Base-by-base conservation (phyloP, 345 rosid species). In the Eucalyptus polybractea region DNA sequence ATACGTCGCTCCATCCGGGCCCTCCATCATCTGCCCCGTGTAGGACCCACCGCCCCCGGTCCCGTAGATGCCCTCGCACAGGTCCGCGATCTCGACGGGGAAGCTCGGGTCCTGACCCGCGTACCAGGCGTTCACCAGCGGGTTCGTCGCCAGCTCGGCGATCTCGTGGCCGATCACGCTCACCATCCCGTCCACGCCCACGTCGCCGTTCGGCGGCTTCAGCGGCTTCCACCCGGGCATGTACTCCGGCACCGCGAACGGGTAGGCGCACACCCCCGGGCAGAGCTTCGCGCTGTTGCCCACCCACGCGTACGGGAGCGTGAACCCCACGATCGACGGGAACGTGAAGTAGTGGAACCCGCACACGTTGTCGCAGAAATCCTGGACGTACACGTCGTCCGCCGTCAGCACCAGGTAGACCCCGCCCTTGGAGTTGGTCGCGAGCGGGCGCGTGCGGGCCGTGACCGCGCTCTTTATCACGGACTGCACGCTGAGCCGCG, bases 1-100 rank as follows among this genome's bases (percentile, higher is more conserved):
- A 88, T 94, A 97, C 93, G 99, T 97, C 93, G 97, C 97, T 12
- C 97, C 97, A 90, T 87, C 94, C 4, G 83, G 80, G 3, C 94
- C 99, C 93, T 93, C 93, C 92, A 95, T 58, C 90, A 97, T 65
- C 92, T 97, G 99, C 45, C 99, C 99, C 3, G 96, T 97, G 92
- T 97, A 97, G 17, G 99, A 97, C 50, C 99, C 99, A 24, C 99
- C 99, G 9, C 99, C 99, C 17, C 99, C 99, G 0, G 99, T 96
- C 47, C 99, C 99, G 50, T 97, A 97, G 25, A 97, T 97, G 5
- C 99, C 99, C 97, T 97, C 99, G 31, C 99, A 97, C 69, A 97
- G 91, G 88, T 97, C 99, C 13, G 98, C 99, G 50, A 97, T 97
- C 83, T 97, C 99, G 88, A 96, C 99, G 47, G 99, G 99, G 44